These are phyloP conservation scores for Zygosaccharomyces sapae DNA, from an alignment of 1,139 yeast genomes.

Conservation along the genomic window DNA sequence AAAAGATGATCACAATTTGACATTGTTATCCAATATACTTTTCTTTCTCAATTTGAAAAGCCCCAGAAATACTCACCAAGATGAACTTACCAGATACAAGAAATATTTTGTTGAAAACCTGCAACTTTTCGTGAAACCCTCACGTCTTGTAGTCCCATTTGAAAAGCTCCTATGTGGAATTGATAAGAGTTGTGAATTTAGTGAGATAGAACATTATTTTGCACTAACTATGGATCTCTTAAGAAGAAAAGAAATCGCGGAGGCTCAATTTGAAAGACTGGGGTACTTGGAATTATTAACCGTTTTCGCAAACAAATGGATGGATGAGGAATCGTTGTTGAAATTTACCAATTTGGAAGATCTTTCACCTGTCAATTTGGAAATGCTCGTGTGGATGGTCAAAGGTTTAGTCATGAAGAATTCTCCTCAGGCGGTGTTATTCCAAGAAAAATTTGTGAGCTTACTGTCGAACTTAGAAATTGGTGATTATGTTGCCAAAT, in stretches of 20 bases:
- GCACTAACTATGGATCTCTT: conserved; percentile 19
- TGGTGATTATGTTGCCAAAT: conserved; percentile 45
- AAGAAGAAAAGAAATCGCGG: conserved; percentile 2
- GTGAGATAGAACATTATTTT: conserved; percentile 14
- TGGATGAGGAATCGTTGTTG: conserved; percentile 18
- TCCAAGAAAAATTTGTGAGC: conserved; percentile 39
- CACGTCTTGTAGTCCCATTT: conserved; percentile 46
- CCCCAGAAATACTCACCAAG: conserved; percentile 15
- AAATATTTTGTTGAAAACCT: conserved; percentile 19
- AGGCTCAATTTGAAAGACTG: conserved; percentile 38
- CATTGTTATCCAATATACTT: conserved; percentile 27
- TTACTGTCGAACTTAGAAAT: conserved; percentile 36
- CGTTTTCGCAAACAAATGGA: conserved; percentile 53
- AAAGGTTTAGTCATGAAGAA: conserved; percentile 65
- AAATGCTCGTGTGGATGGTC: conserved; percentile 60
- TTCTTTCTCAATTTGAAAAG: conserved; percentile 25
- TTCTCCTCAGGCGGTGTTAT: conserved; percentile 46
- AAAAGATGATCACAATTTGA: conserved; percentile 30
- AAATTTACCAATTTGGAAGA: conserved; percentile 17
- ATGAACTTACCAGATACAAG: conserved; percentile 20
- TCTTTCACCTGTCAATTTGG: conserved; percentile 39
- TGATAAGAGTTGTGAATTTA: conserved; percentile 37
- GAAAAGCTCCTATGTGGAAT: conserved; percentile 50
- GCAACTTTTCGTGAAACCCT: conserved; percentile 38
- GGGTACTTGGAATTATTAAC: conserved; percentile 59